Evolutionary conservation across 2,329 filamentous ascomycete species (phyloP).

Genomic region (Nothopassalora personata): DNA sequence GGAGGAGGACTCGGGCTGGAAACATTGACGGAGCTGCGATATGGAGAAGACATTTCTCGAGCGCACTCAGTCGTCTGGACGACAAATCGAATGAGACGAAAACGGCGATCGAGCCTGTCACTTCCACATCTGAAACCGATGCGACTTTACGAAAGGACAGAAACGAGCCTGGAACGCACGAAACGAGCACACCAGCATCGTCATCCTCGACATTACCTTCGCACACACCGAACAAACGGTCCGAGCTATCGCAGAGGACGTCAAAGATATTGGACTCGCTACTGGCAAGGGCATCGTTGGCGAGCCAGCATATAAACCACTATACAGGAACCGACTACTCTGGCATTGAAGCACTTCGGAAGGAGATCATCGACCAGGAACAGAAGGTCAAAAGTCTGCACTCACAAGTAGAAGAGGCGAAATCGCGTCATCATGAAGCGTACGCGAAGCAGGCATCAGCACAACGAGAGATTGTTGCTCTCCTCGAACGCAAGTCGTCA

Average conservation of each 20-base stretch:
- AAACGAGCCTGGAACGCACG: conserved; percentile 1
- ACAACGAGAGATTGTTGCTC: conserved; percentile 89
- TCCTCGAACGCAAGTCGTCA: conserved; percentile 87
- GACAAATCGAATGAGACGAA: conserved; percentile 4
- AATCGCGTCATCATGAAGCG: conserved; percentile 73
- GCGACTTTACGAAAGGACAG: background rate
- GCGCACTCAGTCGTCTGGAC: conserved; percentile 7
- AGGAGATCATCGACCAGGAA: conserved; percentile 66
- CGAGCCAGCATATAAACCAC: conserved; percentile 84
- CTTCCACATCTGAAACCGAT: conserved; percentile 4
- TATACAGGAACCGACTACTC: conserved; percentile 83
- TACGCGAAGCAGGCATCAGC: conserved; percentile 78
- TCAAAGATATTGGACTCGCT: conserved; percentile 79
- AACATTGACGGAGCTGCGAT: background rate
- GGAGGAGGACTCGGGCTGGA: background rate
- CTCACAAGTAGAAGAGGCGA: conserved; percentile 62
- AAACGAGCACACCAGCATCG: conserved; percentile 9
- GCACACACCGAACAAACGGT: conserved; percentile 49
- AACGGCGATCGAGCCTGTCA: conserved; percentile 6
- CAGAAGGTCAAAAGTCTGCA: conserved; percentile 55
- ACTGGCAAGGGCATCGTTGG: conserved; percentile 76
- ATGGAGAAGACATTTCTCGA: conserved; percentile 14
- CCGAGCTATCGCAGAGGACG: conserved; percentile 56
- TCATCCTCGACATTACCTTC: conserved; percentile 45
- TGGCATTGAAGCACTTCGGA: conserved; percentile 79